phyloP scores from a whole-genome alignment of 2,329 filamentous ascomycete species.

The Botryotinia globosa region DNA sequence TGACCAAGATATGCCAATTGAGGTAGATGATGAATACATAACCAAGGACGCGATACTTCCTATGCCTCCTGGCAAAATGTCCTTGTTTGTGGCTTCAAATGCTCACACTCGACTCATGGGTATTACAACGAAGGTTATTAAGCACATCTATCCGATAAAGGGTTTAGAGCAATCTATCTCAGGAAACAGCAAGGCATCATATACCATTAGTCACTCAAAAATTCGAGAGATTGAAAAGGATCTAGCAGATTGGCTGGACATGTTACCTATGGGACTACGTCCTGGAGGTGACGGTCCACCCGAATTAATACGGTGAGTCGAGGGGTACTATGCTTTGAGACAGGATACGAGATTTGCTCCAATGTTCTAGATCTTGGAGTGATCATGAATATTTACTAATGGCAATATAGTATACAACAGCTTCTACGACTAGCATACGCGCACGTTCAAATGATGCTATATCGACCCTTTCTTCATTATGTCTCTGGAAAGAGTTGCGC shows the following conservation, averaged over 20 bases:
- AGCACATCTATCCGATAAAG: constrained; percentile 64
- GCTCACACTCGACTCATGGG: constrained; percentile 62
- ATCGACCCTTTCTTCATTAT: constrained; percentile 81
- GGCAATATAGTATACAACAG: constrained; percentile 58
- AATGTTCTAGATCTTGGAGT: not conserved
- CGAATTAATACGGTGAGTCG: constrained; percentile 70
- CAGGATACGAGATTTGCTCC: not conserved
- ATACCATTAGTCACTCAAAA: constrained; percentile 60
- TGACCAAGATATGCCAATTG: constrained; percentile 62
- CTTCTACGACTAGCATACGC: constrained; percentile 76
- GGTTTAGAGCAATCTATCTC: constrained; percentile 48
- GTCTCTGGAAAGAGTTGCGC: constrained; percentile 62
- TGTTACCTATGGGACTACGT: constrained; percentile 71
- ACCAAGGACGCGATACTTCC: constrained; percentile 55
- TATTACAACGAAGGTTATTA: constrained; percentile 63
- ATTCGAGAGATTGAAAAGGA: constrained; percentile 65
- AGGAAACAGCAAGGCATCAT: constrained; percentile 45
- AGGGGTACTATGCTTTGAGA: not conserved
- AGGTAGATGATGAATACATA: constrained; percentile 67
- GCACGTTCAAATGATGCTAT: constrained; percentile 79
- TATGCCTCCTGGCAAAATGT: constrained; percentile 54
- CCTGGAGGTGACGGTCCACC: constrained; percentile 74
- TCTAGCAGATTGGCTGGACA: constrained; percentile 61
- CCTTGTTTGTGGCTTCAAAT: constrained; percentile 62
- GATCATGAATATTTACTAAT: constrained; percentile 25